Percentiles rank a stretch among this genome's conserved stretches.
phyloP scores from a whole-genome alignment of 2,329 filamentous ascomycete species.

The Pseudogymnoascus sp. region DNA sequence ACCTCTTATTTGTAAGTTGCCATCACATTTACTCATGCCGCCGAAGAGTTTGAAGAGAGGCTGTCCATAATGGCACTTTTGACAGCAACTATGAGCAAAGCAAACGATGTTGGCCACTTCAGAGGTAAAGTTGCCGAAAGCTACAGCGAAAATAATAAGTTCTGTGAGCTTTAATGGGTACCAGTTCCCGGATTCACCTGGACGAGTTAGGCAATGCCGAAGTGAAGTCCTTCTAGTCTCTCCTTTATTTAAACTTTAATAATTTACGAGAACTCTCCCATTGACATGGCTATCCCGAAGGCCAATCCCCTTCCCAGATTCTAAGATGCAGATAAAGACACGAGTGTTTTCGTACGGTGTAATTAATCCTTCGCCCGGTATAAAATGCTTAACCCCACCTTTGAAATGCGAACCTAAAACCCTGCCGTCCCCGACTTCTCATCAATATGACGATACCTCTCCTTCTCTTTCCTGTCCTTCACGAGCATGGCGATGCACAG shows the following conservation, averaged over 20 bases:
- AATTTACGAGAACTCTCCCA: not conserved
- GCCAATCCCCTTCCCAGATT: not conserved
- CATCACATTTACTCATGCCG: not conserved
- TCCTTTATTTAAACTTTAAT: not conserved
- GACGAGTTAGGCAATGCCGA: not conserved
- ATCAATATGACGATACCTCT: constrained; percentile 71
- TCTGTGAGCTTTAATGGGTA: not conserved
- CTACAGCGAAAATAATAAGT: no score
- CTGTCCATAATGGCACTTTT: not conserved
- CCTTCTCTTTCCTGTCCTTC: constrained; percentile 72
- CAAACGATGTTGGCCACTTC: not conserved
- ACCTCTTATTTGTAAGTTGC: not conserved
- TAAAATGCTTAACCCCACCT: not conserved
- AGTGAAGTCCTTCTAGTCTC: not conserved
- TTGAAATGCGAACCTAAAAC: constrained; percentile 33
- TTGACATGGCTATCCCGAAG: not conserved
- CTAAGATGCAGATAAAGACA: not conserved
- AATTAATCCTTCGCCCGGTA: not conserved
- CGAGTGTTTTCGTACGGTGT: no score
- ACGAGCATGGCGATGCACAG: constrained; percentile 65
- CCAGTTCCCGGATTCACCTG: no score
- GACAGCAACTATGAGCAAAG: not conserved
- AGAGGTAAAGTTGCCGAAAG: no score
- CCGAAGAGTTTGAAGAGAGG: not conserved
- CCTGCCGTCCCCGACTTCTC: constrained; percentile 58